These are phyloP conservation scores for Copromyces sp. DNA, from an alignment of 495 filamentous ascomycete genomes.

Conservation along the genomic window DNA sequence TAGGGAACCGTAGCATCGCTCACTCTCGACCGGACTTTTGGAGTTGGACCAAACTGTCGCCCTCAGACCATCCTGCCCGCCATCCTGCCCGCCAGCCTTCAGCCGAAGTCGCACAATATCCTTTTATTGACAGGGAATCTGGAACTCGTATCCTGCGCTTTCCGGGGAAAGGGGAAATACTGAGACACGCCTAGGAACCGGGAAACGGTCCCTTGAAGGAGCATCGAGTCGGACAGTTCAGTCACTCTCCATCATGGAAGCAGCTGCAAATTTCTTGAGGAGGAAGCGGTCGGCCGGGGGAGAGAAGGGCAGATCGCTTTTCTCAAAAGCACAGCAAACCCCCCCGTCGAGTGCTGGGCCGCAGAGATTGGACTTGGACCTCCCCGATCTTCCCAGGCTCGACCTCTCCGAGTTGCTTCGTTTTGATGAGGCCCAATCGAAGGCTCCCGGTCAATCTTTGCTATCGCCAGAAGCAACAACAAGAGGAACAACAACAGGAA, in stretches of 20 bases:
- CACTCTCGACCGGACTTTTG: neutral
- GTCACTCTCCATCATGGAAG: slow-evolving; percentile 14
- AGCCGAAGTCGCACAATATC: neutral
- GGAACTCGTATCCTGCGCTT: neutral
- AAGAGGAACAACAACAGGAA: neutral
- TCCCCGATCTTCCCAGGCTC: neutral
- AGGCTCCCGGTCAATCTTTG: neutral
- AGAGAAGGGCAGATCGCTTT: slow-evolving; percentile 22
- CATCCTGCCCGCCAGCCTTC: neutral
- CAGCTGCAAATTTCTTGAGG: neutral
- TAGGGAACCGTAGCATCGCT: neutral
- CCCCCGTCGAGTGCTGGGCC: slow-evolving; percentile 12
- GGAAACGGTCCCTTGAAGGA: neutral
- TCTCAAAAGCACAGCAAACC: slow-evolving; percentile 26
- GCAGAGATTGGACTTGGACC: neutral
- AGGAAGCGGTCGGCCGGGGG: neutral
- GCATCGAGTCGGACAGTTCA: neutral
- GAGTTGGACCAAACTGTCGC: neutral
- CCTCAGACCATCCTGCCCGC: neutral
- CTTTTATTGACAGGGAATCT: neutral
- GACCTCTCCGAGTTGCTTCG: neutral
- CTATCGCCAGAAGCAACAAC: neutral
- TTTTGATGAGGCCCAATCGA: neutral
- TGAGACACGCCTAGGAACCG: neutral
- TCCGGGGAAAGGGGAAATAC: slow-evolving; percentile 11